Evolutionary conservation across 2,329 filamentous ascomycete genomes (phyloP).

Genomic region (Pyricularia sp.): DNA sequence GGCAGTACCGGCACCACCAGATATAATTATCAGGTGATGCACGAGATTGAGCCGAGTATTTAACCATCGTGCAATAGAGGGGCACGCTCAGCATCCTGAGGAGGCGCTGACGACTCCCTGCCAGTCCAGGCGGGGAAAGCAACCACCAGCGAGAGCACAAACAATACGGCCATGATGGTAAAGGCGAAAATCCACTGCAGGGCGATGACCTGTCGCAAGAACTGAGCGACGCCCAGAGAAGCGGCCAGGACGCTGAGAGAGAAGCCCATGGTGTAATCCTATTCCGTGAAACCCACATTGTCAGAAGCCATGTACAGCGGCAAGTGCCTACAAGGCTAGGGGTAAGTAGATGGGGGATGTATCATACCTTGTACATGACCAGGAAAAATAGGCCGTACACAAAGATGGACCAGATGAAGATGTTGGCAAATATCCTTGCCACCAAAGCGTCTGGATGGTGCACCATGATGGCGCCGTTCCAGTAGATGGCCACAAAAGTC

Average conservation of each 20-base stretch:
- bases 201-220: slow-evolving; percentile 62
- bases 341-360: not conserved
- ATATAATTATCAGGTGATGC: not conserved
- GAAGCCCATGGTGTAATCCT: slow-evolving; percentile 71
- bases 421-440: slow-evolving; percentile 73
- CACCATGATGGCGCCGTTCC: slow-evolving; percentile 81
- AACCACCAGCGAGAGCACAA: slow-evolving; percentile 57
- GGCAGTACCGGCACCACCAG: not conserved
- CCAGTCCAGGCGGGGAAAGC: slow-evolving; percentile 53
- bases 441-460: slow-evolving; percentile 54
- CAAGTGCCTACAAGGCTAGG: not conserved
- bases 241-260: slow-evolving; percentile 64
- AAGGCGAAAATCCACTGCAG: slow-evolving; percentile 94
- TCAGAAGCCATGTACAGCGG: not conserved
- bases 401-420: slow-evolving; percentile 80
- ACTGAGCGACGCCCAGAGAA: slow-evolving; percentile 69
- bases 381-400: slow-evolving; percentile 72
- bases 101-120: slow-evolving; percentile 20
- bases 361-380: slow-evolving; percentile 54
- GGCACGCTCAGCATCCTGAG: slow-evolving; percentile 46
- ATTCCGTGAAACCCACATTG: slow-evolving; percentile 6
- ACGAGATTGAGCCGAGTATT: not conserved
- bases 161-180: slow-evolving; percentile 66
- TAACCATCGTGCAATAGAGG: slow-evolving; percentile 38
- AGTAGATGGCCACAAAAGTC: slow-evolving; percentile 81